phyloP scores from a whole-genome alignment of 306 rosid genomes.

The Mimosa bimucronata region DNA sequence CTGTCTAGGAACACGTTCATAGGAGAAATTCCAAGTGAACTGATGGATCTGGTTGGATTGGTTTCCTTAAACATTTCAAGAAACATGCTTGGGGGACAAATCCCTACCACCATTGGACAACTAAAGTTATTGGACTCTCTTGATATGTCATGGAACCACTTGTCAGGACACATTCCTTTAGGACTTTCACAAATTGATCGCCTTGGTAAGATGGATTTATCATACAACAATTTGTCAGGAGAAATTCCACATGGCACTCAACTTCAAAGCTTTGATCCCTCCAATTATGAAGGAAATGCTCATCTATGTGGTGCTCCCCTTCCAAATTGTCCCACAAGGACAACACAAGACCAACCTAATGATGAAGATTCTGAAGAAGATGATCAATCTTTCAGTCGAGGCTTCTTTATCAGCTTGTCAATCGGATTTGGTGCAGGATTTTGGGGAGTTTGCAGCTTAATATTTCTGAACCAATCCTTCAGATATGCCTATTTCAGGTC shows the following conservation, averaged over 20 bases:
- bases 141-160: neutral
- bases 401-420: neutral
- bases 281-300: neutral
- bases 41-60: neutral
- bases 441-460: neutral
- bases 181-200: neutral
- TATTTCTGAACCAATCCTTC: neutral
- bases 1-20: neutral
- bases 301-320: slow-evolving; percentile 54
- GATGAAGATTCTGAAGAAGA: neutral
- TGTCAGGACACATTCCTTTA: neutral
- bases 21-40: neutral
- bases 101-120: neutral
- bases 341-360: neutral
- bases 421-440: neutral
- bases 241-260: neutral
- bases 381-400: neutral
- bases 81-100: neutral
- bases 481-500: neutral
- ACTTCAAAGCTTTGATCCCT: neutral
- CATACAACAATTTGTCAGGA: neutral
- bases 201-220: neutral
- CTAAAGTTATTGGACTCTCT: neutral
- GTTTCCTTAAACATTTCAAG: slow-evolving; percentile 1
- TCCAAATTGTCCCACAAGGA: neutral